Conservation (phyloP, 768 basidiomycete species). For the Mycena maculata region DNA sequence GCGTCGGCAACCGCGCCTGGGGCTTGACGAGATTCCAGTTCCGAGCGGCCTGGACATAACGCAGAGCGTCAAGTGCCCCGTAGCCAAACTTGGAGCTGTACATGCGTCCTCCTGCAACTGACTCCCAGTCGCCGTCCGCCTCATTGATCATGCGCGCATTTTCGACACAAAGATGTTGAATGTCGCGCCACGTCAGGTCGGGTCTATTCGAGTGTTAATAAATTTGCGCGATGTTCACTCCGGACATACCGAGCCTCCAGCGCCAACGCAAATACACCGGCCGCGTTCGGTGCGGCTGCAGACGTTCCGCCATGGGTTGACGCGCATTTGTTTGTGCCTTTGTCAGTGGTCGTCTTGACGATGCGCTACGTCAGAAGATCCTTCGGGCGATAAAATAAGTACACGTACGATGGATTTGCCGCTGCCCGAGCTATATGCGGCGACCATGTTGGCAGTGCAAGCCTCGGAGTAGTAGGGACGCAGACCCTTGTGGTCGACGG, state of each 20-base stretch:
- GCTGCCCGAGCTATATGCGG: slow-evolving; percentile 94
- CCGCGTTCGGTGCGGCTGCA: slow-evolving; percentile 97
- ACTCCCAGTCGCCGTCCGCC: slow-evolving; percentile 95
- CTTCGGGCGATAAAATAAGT: neutral
- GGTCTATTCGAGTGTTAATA: slow-evolving; percentile 61
- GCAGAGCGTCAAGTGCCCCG: slow-evolving; percentile 86
- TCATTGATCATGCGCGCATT: slow-evolving; percentile 84
- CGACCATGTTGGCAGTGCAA: slow-evolving; percentile 98
- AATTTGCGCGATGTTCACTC: neutral
- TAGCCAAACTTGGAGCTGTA: slow-evolving; percentile 95
- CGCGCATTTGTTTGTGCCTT: slow-evolving; percentile 86
- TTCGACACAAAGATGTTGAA: slow-evolving; percentile 89
- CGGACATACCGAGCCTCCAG: slow-evolving; percentile 79
- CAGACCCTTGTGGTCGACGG: slow-evolving; percentile 88
- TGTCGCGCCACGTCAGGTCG: slow-evolving; percentile 95
- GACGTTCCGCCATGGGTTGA: slow-evolving; percentile 94
- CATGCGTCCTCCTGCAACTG: slow-evolving; percentile 71
- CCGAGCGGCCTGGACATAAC: slow-evolving; percentile 83
- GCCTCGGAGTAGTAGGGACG: slow-evolving; percentile 98
- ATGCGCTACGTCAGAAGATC: slow-evolving; percentile 31
- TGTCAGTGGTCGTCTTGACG: slow-evolving; percentile 90
- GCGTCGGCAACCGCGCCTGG: slow-evolving; percentile 88
- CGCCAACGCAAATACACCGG: slow-evolving; percentile 92
- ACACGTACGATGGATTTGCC: slow-evolving; percentile 90
- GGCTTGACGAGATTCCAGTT: slow-evolving; percentile 92